Evolutionary conservation across 2,329 filamentous ascomycete species (phyloP), one percentile per base, ranked within the genome.

Genomic region (Xylariaceae sp.): DNA sequence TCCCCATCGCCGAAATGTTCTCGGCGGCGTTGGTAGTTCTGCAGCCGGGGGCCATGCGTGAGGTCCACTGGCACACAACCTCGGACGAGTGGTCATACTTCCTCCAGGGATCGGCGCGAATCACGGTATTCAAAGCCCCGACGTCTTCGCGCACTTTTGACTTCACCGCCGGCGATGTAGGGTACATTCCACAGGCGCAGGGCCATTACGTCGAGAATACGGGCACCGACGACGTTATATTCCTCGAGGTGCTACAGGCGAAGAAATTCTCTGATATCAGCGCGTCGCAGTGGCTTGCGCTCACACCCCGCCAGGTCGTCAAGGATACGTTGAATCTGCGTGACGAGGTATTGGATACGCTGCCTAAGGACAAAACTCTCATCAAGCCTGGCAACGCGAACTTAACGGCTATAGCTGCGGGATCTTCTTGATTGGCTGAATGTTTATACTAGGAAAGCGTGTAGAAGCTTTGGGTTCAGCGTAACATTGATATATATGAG

Each of bases 141-240:
- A 66, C 70, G 3, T 67, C 74, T 1, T 74, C 76, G 1, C 72
- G 75, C 44, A 84, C 80, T 0, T 84, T 83, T 54, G 80, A 84
- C 68, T 84, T 80, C 67, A 75, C 74, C 6, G 79, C 79, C 18
- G 80, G 81, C 15, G 80, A 83, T 55, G 80, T 84, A 0, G 81
- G 80, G 0, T 84, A 84, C 55, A 77, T 85, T 10, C 79, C 80
- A 1, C 72, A 76, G 9, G 72, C 75, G 0, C 72, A 75, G 37
- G 75, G 78, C 0, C 83, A 85, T 63, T 85, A 84, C 58, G 70
- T 85, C 16, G 80, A 85, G 68, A 85, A 84, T 62, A 82, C 76
- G 0, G 81, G 80, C 16, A 75, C 72, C 9, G 77, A 79, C 54
- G 78, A 82, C 54, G 67, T 84, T 8, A 69, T 83, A 5, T 82